A percentile compares a stretch with the other conserved stretches of the same genome.
These are phyloP conservation scores for Penicillium daleae DNA, from an alignment of 495 filamentous ascomycete species.

Conservation along the genomic window DNA sequence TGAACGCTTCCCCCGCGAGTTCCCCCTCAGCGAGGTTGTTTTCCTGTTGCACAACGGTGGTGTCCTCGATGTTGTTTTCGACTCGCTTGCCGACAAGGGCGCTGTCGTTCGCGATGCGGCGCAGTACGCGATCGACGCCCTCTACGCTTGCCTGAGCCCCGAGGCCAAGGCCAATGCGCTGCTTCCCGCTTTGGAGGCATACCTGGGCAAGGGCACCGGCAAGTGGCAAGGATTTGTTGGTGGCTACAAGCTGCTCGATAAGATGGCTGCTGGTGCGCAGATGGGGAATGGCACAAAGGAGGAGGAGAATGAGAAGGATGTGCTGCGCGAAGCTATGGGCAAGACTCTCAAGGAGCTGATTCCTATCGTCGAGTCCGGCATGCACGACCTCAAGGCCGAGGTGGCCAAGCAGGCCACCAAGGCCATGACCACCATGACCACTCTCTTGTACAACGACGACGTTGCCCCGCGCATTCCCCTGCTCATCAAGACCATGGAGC, in stretches of 20 bases:
- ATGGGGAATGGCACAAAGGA: constrained; percentile 77
- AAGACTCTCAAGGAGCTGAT: constrained; percentile 88
- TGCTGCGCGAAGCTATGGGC: constrained; percentile 90
- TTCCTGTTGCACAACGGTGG: constrained; percentile 81
- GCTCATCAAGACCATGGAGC: constrained; percentile 92
- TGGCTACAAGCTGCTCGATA: constrained; percentile 78
- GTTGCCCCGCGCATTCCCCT: constrained; percentile 91
- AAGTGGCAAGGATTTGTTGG: constrained; percentile 97
- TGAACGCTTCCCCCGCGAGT: constrained; percentile 79
- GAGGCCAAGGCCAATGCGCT: constrained; percentile 82
- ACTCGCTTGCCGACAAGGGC: constrained; percentile 89
- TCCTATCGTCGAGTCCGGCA: constrained; percentile 86
- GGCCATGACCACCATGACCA: constrained; percentile 88
- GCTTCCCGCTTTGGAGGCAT: constrained; percentile 70
- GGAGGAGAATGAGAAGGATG: constrained; percentile 80
- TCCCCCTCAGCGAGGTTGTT: constrained; percentile 77
- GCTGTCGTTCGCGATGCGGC: constrained; percentile 85
- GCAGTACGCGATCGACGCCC: constrained; percentile 89
- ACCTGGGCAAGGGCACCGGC: constrained; percentile 76
- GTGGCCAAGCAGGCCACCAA: constrained; percentile 86
- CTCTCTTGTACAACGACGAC: constrained; percentile 95
- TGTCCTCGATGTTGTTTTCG: constrained; percentile 72
- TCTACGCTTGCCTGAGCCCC: constrained; percentile 76
- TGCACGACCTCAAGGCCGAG: constrained; percentile 95
- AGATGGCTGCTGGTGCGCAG: constrained; percentile 91